Evolutionary conservation across 2,329 filamentous ascomycete genomes (phyloP), one percentile per base, ranked within the genome.

Genomic region (Cercospora beticola): DNA sequence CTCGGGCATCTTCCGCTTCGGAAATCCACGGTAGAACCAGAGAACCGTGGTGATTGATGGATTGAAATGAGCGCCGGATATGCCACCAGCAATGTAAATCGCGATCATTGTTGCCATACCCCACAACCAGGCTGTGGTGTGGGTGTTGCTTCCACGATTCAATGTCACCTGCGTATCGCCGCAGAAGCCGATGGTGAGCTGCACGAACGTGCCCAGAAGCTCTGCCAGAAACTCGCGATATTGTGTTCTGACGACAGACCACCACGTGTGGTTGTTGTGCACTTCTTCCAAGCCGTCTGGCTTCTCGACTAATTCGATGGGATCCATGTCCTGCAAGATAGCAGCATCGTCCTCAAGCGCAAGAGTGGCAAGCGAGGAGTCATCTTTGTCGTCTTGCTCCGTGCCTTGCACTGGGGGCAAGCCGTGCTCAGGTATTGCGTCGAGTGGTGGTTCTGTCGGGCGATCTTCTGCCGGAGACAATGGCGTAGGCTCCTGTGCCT

Each of bases 141-240:
- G 80, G 4, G 82, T 82, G 33, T 83, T 85, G 1, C 61, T 65
- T 7, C 65, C 68, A n/a, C 67, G 61, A 33, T 67, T 69, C 16
- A 74, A 65, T 1, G 82, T 82, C 31, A 85, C 81, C 1, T 81
- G 80, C 1, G 86, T 77, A 65, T 86, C 83, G 12, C 82, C 82
- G 60, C 80, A 83, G 68, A 87, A 83, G 5, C 85, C 86, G 23
- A 87, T 79, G 6, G 72, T 74, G 0, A 75, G 60, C 49, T 76
- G 71, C 0, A 77, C 67, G 12, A 76, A 67, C 67, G 85, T 84
- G 3, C 81, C 84, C 8, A 88, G 79, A 1, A 84, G 80, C 70
- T 88, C 86, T 1, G 85, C 85, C 1, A 86, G 78, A 30, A 84
- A 83, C 73, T 87, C 85, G 10, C 85, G 82, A 71, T 86, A 83